A percentile compares a stretch with the other conserved stretches of the same genome.
Conservation (phyloP, 108 stramenopile species). For the Skeletonema menzelii region DNA sequence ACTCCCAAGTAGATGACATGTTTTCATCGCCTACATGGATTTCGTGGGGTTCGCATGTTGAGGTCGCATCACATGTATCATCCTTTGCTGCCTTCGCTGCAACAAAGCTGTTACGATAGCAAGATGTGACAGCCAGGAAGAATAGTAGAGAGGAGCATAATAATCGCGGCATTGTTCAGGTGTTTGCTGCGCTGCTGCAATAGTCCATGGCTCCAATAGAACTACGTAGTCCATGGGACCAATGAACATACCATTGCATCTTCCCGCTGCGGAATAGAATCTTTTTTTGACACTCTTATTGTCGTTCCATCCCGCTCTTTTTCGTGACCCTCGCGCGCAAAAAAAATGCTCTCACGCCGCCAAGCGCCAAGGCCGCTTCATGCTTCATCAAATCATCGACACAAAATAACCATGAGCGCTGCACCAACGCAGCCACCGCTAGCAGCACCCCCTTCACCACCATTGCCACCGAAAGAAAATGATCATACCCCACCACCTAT, state of each 20-base stretch:
- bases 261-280: too few species aligned
- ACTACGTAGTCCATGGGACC: too few species aligned
- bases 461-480: slow-evolving; percentile 11
- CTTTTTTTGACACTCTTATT: too few species aligned
- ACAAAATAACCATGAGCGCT: not conserved
- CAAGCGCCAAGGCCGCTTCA: too few species aligned
- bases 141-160: not conserved
- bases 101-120: not conserved
- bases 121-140: not conserved
- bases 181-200: too few species aligned
- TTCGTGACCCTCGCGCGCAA: too few species aligned
- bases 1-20: slow-evolving; percentile 25
- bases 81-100: not conserved
- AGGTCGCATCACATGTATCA: not conserved
- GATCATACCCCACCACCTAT: not conserved
- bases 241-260: too few species aligned
- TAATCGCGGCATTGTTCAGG: not conserved
- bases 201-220: too few species aligned
- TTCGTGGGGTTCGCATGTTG: not conserved
- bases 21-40: slow-evolving; percentile 7
- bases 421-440: not conserved
- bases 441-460: not conserved
- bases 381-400: too few species aligned
- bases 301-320: too few species aligned
- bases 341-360: too few species aligned